phyloP scores from a whole-genome alignment of 441 rosid species.

The Lagerstroemia fauriei region DNA sequence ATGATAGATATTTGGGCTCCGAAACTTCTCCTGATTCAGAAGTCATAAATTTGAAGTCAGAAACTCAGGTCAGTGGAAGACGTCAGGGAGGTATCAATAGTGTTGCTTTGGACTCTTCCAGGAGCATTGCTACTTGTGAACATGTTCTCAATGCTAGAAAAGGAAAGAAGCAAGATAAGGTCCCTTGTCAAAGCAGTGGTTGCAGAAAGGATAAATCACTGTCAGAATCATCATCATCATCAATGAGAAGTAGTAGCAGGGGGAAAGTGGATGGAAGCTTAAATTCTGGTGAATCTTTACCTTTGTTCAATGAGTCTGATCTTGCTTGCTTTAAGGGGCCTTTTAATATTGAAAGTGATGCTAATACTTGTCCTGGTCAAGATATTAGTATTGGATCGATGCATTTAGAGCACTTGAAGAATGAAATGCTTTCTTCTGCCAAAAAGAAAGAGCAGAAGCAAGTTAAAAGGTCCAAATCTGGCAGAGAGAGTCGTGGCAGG shows the following conservation, averaged over 20 bases:
- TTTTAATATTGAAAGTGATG: slow-evolving; percentile 23
- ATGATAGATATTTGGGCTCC: slow-evolving; percentile 52
- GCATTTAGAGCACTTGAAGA: slow-evolving; percentile 33
- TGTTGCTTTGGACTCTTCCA: slow-evolving; percentile 42
- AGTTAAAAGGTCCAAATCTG: slow-evolving; percentile 46
- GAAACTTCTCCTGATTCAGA: slow-evolving; percentile 99
- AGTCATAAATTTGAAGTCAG: slow-evolving; percentile 74
- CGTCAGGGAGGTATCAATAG: slow-evolving; percentile 44
- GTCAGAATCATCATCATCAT: slow-evolving; percentile 38
- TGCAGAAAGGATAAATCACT: slow-evolving; percentile 37
- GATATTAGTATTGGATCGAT: slow-evolving; percentile 28
- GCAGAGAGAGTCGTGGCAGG: slow-evolving; percentile 45
- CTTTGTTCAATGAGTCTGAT: slow-evolving; percentile 34
- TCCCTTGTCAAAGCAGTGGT: slow-evolving; percentile 32
- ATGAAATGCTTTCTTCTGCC: slow-evolving; percentile 34
- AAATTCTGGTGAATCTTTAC: slow-evolving; percentile 34
- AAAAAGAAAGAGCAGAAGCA: slow-evolving; percentile 38
- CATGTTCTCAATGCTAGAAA: slow-evolving; percentile 36
- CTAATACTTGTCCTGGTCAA: slow-evolving; percentile 24
- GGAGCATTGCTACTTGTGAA: slow-evolving; percentile 33
- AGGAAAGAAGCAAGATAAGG: slow-evolving; percentile 56
- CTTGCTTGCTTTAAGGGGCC: slow-evolving; percentile 31
- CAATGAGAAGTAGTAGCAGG: slow-evolving; percentile 44
- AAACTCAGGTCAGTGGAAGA: slow-evolving; percentile 45
- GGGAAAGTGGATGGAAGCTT: slow-evolving; percentile 31